Evolutionary conservation across 2,329 filamentous ascomycete genomes (phyloP).

Genomic region (Pseudocercospora cruenta): DNA sequence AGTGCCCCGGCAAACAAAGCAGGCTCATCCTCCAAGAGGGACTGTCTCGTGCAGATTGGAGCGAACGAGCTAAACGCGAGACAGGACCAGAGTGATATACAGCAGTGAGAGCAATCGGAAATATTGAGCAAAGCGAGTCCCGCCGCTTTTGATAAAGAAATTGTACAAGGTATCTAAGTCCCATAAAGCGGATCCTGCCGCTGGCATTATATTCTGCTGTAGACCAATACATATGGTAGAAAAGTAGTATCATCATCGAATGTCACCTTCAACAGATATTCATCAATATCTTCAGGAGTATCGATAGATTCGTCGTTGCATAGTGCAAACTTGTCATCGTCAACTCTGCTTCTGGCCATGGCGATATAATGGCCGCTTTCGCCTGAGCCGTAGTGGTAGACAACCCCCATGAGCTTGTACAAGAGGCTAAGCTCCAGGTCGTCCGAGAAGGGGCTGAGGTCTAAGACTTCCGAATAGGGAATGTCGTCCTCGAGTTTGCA

Average conservation of each 20-base stretch:
- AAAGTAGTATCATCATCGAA: neutral
- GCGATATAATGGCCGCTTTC: neutral
- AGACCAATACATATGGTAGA: neutral
- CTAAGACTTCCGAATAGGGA: neutral
- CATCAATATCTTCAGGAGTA: neutral
- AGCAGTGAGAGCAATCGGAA: too few species aligned
- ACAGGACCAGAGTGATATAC: neutral
- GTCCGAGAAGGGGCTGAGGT: neutral
- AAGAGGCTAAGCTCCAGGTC: neutral
- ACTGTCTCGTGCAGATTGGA: neutral
- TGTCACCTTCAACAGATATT: neutral
- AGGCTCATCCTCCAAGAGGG: too few species aligned
- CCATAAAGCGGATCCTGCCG: too few species aligned
- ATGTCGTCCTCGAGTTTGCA: neutral
- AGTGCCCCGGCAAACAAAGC: neutral
- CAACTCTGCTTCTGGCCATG: neutral
- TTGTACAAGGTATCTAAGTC: too few species aligned
- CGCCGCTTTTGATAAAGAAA: too few species aligned
- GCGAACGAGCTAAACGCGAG: neutral
- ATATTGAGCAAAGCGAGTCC: too few species aligned
- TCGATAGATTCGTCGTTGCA: neutral
- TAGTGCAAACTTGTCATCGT: neutral
- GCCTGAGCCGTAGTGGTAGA: neutral
- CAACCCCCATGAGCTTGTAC: neutral
- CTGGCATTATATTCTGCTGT: neutral